Percentiles rank a stretch among this genome's conserved stretches.
Evolutionary conservation across 441 rosid genomes (phyloP).

Genomic region (Hura crepitans): DNA sequence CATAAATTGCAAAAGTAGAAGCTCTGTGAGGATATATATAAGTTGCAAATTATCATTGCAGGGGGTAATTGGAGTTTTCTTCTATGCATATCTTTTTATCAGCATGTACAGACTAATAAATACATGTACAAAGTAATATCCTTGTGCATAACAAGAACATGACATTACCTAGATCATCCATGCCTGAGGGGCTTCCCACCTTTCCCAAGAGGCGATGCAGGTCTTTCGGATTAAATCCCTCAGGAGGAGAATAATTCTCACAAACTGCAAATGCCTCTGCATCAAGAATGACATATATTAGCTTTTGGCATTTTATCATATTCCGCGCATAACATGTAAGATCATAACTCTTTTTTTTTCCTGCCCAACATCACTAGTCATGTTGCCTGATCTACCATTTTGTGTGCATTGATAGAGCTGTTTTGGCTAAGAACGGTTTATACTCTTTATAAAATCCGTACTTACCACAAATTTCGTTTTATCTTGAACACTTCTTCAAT

Average conservation of each 20-base stretch:
- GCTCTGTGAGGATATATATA: no score
- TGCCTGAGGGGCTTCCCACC: slow-evolving; percentile 93
- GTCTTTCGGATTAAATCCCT: slow-evolving; percentile 79
- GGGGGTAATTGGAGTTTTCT: no score
- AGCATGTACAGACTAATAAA: neutral
- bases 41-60: no score
- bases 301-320: slow-evolving; percentile 13
- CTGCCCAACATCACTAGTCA: neutral
- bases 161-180: slow-evolving; percentile 67
- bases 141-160: neutral
- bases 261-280: slow-evolving; percentile 97
- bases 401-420: neutral
- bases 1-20: slow-evolving; percentile 1
- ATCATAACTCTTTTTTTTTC: neutral
- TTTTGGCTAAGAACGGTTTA: neutral
- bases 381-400: no score
- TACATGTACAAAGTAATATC: neutral
- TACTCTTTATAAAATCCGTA: neutral
- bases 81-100: slow-evolving; percentile 10
- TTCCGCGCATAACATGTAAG: neutral
- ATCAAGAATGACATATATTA: slow-evolving; percentile 28
- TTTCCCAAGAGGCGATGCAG: slow-evolving; percentile 78
- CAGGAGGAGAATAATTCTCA: slow-evolving; percentile 89
- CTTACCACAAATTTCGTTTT: no score
- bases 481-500: no score